phyloP scores from a whole-genome alignment of 1,284 basidiomycete genomes.

The Stygiomarasmius scandens region DNA sequence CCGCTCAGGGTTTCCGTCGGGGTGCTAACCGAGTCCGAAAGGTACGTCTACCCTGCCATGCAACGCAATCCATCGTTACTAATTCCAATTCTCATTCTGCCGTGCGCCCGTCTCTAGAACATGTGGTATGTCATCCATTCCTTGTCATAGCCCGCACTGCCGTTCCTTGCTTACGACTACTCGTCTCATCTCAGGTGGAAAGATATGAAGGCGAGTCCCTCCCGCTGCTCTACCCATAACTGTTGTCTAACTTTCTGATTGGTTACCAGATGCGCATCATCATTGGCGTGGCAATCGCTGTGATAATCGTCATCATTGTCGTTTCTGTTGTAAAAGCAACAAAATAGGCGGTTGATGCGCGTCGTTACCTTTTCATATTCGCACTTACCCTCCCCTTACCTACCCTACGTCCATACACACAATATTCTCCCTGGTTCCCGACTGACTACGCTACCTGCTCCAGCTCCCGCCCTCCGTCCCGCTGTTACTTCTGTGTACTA shows the following conservation, averaged over 20 bases:
- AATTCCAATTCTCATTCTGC: constrained; percentile 1
- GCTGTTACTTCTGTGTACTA: too few species aligned
- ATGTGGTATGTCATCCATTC: constrained; percentile 70
- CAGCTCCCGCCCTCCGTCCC: too few species aligned
- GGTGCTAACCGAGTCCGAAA: constrained; percentile 98
- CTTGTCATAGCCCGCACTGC: constrained; percentile 11
- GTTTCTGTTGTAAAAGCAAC: constrained; percentile 88
- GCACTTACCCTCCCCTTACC: too few species aligned
- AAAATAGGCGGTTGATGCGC: constrained; percentile 35
- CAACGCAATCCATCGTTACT: not conserved
- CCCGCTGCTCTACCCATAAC: not conserved
- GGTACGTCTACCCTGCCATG: constrained; percentile 24
- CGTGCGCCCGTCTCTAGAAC: constrained; percentile 49
- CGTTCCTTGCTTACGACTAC: constrained; percentile 4
- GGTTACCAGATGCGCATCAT: constrained; percentile 79
- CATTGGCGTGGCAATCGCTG: constrained; percentile 83
- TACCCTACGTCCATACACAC: too few species aligned
- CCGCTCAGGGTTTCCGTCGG: constrained; percentile 97
- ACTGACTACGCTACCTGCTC: too few species aligned
- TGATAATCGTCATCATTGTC: constrained; percentile 93
- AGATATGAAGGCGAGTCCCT: constrained; percentile 83
- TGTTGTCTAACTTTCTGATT: not conserved
- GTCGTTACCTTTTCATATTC: too few species aligned
- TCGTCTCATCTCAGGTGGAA: constrained; percentile 74
- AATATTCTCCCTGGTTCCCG: too few species aligned